Evolutionary conservation across 2,329 filamentous ascomycete genomes (phyloP), one percentile per base, ranked within the genome.

Genomic region (Alternaria sp.): DNA sequence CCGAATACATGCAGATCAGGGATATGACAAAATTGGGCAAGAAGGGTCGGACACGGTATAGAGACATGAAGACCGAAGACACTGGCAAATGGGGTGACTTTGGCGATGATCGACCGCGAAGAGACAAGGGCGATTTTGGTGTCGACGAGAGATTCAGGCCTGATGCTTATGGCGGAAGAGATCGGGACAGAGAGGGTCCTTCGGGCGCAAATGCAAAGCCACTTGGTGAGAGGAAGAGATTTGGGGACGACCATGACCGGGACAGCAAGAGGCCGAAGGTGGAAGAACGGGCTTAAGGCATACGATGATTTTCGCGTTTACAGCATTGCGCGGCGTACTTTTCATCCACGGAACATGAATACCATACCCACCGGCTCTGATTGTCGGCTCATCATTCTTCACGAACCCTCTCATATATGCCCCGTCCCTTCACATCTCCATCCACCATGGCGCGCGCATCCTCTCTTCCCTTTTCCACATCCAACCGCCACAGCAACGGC

Each of bases 11-110:
- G 82, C 93, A 97, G 80, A 88, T 96, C 70, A 84, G 95, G 56
- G 95, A 98, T 78, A 92, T 95, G 90, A 94, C 93, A 13, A 94
- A 93, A 80, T 79, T 99, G 26, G 95, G 95, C 23, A 92, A 90
- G 80, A 97, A 97, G 81, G 94, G 95, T 21, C 88, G 91, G 28
- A 93, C 92, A 6, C 91, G 90, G 77, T 98, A 98, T 79, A 90
- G 86, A 69, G 95, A 99, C 77, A 84, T 99, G 72, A 89, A 88
- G 75, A 86, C 83, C 13, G 94, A 99, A 79, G 95, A 99, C 78
- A 99, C 95, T 0, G 95, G 95, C 0, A 83, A 85, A 29, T 97
- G 93, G 90, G 94, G 90, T 4, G 83, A 88, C 46, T 83, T 85
- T 63, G 85, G 84, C 26, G 85, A 87, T 62, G 66, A 77, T 72